Evolutionary conservation across 257 asterid genomes (phyloP), one percentile per base, ranked within the genome.

Genomic region (Capsicum pubescens): DNA sequence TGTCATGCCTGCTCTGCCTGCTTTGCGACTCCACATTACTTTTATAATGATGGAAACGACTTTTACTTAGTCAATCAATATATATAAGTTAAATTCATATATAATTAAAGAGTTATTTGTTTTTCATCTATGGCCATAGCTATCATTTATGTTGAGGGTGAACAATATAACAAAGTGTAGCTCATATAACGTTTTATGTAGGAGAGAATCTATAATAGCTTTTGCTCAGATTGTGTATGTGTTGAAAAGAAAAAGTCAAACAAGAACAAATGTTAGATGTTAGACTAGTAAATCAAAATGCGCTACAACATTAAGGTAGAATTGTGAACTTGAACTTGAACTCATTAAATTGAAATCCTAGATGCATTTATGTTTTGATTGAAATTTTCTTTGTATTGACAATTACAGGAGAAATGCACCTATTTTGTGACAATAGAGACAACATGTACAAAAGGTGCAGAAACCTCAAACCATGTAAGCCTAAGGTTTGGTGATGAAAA

Each of bases 401-500:
- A 35, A 44, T 63, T 87, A 60, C 89, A 88, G 92, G 79, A 84
- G 9, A 88, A 85, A 16, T 91, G 92, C 71, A 85, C 77, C 50
- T 91, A 89, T 35, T 80, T 84, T 52, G 92, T 89, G 69, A 88
- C 84, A 48, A 82, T 89, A 63, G 79, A 86, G 83, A 91, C 93
- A n/a, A 85, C 89, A 21, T 88, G 93, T 85, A 84, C 83, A 44
- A 80, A 60, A 68, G 93, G 89, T 16, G 92, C 89, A 55, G 90
- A 86, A 26, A 90, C 93, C 8, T 88, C 90, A 19, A 80, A 83
- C 81, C 89, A 83, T 7, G 89, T 91, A 39, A 88, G 91, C 84
- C 72, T 91, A 54, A 84, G 92, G 19, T 91, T 91, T 79, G 93
- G 93, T 32, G 93, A 91, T 76, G 86, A 66, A 77, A 83, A 89